Evolutionary conservation across 1,284 basidiomycete genomes (phyloP).

Genomic region (Sporisorium graminicola): DNA sequence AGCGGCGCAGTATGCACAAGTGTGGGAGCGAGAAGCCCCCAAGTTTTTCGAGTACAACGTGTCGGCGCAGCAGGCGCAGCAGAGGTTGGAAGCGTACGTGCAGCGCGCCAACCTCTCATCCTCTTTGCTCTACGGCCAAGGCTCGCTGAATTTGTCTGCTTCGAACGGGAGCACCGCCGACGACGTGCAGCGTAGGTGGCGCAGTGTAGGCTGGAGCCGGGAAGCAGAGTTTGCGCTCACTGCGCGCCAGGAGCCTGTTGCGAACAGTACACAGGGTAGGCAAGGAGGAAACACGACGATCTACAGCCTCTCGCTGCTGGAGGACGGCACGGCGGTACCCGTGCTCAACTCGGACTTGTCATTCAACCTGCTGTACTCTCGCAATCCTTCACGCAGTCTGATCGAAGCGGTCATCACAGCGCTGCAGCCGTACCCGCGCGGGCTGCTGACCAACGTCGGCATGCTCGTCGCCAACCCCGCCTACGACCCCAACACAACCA

Average conservation of each 20-base stretch:
- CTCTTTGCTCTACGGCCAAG: constrained; percentile 64
- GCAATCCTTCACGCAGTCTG: constrained; percentile 67
- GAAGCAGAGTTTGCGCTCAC: constrained; percentile 13
- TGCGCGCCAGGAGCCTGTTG: constrained; percentile 15
- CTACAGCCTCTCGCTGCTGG: constrained; percentile 36
- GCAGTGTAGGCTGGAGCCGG: constrained; percentile 14
- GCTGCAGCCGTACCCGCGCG: constrained; percentile 72
- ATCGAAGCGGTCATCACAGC: constrained; percentile 71
- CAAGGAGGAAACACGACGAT: constrained; percentile 15
- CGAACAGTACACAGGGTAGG: neutral
- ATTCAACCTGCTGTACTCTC: constrained; percentile 71
- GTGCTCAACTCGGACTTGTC: constrained; percentile 71
- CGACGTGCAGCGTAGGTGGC: constrained; percentile 12
- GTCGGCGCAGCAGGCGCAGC: constrained; percentile 63
- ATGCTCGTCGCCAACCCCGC: constrained; percentile 73
- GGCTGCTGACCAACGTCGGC: constrained; percentile 72
- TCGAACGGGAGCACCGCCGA: constrained; percentile 12
- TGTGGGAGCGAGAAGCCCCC: constrained; percentile 72
- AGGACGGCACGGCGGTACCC: constrained; percentile 37
- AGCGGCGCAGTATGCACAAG: constrained; percentile 66
- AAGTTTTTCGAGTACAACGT: constrained; percentile 72
- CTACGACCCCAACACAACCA: constrained; percentile 71
- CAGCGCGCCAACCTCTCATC: constrained; percentile 70
- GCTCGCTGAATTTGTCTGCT: constrained; percentile 39
- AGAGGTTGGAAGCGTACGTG: constrained; percentile 72